These are phyloP conservation scores for Colletotrichum horii DNA, from an alignment of 2,329 filamentous ascomycete species.

Conservation along the genomic window DNA sequence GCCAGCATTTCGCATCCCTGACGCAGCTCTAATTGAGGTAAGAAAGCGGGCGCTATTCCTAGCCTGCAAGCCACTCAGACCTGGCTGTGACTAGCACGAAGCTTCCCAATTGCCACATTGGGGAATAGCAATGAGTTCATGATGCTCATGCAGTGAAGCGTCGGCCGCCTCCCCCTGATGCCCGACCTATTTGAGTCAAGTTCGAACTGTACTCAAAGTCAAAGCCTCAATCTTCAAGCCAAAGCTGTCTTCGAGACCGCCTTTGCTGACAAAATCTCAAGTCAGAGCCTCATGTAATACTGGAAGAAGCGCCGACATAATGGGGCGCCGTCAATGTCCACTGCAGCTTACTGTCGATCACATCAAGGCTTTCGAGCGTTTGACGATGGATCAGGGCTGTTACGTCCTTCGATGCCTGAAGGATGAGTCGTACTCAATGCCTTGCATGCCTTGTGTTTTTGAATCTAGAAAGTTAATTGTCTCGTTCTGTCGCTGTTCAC, in stretches of 20 bases:
- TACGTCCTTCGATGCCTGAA: background rate
- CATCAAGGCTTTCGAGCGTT: background rate
- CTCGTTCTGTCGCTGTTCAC: background rate
- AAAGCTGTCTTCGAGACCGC: background rate
- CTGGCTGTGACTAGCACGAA: background rate
- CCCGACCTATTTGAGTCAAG: background rate
- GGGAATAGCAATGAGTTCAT: background rate
- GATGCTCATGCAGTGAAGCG: background rate
- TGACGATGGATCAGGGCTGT: background rate
- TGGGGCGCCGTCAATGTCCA: background rate
- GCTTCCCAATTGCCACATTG: background rate
- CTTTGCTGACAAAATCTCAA: background rate
- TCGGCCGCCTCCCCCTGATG: background rate
- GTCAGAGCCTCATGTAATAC: background rate
- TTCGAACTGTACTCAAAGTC: background rate
- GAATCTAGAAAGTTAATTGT: background rate
- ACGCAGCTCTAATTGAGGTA: background rate
- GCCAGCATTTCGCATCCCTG: background rate
- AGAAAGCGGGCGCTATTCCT: background rate
- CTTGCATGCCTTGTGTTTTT: background rate
- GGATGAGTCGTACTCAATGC: background rate
- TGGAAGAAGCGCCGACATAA: background rate
- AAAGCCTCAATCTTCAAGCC: background rate
- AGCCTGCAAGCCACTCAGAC: background rate
- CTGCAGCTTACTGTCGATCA: background rate